Conservation (phyloP, 768 basidiomycete species). For the Tricholoma matsutake region DNA sequence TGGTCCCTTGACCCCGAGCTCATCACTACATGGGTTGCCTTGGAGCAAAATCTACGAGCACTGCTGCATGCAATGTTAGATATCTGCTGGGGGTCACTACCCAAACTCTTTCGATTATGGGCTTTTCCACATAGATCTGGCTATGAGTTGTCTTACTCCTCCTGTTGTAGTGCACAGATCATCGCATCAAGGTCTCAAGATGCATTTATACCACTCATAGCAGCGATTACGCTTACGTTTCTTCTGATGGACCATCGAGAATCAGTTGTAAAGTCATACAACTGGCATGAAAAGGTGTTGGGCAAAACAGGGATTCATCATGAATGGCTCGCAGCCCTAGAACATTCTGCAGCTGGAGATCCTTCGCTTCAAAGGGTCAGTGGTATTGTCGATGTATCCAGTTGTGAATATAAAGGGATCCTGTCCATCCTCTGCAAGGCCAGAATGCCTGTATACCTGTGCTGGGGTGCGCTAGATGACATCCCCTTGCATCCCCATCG, state of each 20-base stretch:
- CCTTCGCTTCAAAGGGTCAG: not conserved
- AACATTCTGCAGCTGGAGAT: too few species aligned
- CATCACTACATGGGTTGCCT: not conserved
- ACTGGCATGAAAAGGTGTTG: not conserved
- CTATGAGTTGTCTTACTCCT: conserved; percentile 1
- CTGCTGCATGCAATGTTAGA: not conserved
- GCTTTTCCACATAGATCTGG: conserved; percentile 3
- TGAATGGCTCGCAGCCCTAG: too few species aligned
- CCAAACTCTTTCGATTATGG: conserved; percentile 5
- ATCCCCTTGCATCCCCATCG: too few species aligned
- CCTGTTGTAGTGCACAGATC: not conserved
- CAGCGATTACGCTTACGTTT: not conserved
- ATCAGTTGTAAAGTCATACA: not conserved
- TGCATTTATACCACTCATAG: conserved; percentile 12
- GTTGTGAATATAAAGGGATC: too few species aligned
- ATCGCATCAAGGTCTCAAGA: conserved; percentile 3
- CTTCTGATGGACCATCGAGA: not conserved
- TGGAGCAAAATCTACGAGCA: not conserved
- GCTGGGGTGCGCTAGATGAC: too few species aligned
- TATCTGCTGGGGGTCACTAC: not conserved
- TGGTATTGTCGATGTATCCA: not conserved
- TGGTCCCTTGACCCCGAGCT: not conserved
- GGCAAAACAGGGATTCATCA: not conserved
- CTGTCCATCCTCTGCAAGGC: not conserved
- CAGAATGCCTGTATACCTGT: not conserved